phyloP scores from a whole-genome alignment of 352 stramenopile genomes.

The Phytophthora syringae region DNA sequence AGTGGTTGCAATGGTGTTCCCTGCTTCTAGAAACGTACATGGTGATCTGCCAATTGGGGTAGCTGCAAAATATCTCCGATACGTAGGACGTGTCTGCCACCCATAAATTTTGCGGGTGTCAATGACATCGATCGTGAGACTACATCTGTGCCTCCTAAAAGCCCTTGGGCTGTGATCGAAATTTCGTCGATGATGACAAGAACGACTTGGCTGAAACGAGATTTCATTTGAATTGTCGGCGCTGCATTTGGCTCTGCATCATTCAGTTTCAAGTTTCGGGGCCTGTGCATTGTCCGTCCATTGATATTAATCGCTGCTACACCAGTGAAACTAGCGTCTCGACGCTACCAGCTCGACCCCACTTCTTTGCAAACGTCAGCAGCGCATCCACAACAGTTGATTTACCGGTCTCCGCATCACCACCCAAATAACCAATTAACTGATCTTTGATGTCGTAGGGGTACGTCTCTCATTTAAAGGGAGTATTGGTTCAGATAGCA shows the following conservation, averaged over 20 bases:
- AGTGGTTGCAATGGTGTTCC: no score
- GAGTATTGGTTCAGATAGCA: neutral
- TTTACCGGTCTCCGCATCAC: slow-evolving; percentile 11
- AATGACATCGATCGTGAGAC: neutral
- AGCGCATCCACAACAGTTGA: slow-evolving; percentile 10
- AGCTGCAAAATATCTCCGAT: slow-evolving; percentile 28
- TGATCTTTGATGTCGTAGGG: slow-evolving; percentile 7
- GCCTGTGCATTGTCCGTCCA: neutral
- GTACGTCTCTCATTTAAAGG: neutral
- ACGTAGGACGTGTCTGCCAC: slow-evolving; percentile 20
- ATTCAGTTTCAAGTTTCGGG: slow-evolving; percentile 5
- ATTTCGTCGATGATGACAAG: slow-evolving; percentile 37
- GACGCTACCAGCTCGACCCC: neutral
- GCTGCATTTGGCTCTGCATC: neutral
- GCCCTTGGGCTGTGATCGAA: slow-evolving; percentile 26
- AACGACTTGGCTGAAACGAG: slow-evolving; percentile 8
- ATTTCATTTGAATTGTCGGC: slow-evolving; percentile 24
- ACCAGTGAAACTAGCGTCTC: slow-evolving; percentile 9
- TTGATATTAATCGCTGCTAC: slow-evolving; percentile 7
- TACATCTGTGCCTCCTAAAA: slow-evolving; percentile 21
- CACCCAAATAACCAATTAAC: slow-evolving; percentile 17
- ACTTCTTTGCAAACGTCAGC: neutral
- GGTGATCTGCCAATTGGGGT: slow-evolving; percentile 14
- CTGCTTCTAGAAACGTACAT: slow-evolving; percentile 31
- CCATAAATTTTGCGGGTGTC: slow-evolving; percentile 6